Evolutionary conservation across 495 filamentous ascomycete species (phyloP), one percentile per base, ranked within the genome.

Genomic region (Penicillium ochrochloron): DNA sequence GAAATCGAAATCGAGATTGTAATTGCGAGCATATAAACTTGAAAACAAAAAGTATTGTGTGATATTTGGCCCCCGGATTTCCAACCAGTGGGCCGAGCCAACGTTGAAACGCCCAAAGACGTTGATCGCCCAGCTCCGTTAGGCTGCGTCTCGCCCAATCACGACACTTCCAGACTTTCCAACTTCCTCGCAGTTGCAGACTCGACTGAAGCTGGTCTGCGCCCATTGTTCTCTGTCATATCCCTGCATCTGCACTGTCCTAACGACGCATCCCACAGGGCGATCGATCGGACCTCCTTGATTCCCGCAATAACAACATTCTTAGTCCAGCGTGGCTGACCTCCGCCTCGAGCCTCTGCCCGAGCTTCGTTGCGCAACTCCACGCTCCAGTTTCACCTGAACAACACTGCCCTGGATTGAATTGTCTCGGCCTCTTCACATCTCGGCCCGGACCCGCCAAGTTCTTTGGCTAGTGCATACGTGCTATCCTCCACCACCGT

Each of bases 111-210:
- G 55, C 66, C 21, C 33, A 53, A 55, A 62, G 39, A 61, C 60
- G 67, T 66, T 66, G 61, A 57, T 68, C 63, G 51, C 69, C 57
- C 56, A 66, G 63, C 60, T 64, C 62, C 44, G 58, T 41, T 44
- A 62, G 67, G 62, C 58, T 53, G 33, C 56, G 42, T 35, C 57
- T 66, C 25, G 54, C 48, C 70, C 70, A 73, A 73, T 73, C 68
- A 73, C 56, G 63, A 29, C 37, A 54, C 64, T 70, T 71, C 66
- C 71, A 67, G 63, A 58, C 61, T 65, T 56, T 56, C 66, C 64
- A 73, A 66, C 67, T 66, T 55, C 31, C 34, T 46, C 52, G 64
- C 56, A 55, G 35, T 64, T 70, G 51, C 39, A 59, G 55, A 52
- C 60, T 61, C 29, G 59, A 42, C 50, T 46, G 23, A 56, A 55